Evolutionary conservation across 2,329 filamentous ascomycete genomes (phyloP).

Genomic region (Penicillium sp.): DNA sequence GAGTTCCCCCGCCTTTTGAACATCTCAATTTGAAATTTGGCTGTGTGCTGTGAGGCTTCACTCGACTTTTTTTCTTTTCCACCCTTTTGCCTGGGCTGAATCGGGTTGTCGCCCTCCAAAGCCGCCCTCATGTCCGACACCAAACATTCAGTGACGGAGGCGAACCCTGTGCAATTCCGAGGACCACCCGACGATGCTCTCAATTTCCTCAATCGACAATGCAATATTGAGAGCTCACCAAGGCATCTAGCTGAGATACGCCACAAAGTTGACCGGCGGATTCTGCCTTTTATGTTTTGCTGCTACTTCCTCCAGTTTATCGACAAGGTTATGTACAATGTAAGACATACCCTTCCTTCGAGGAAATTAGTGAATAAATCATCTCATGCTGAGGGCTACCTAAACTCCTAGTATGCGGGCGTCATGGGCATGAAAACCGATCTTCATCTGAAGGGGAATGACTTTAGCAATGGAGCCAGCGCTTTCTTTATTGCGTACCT

Average conservation of each 20-base stretch:
- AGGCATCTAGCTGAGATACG: neutral
- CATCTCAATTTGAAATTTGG: too few species aligned
- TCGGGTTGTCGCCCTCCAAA: neutral
- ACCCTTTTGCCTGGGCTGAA: neutral
- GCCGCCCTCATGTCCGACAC: neutral
- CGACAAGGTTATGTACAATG: neutral
- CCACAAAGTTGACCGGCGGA: neutral
- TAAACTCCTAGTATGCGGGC: constrained; percentile 52
- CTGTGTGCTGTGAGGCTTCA: too few species aligned
- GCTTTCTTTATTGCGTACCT: constrained; percentile 62
- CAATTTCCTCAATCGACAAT: neutral
- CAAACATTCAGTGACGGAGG: neutral
- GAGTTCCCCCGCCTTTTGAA: neutral
- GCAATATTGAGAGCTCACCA: neutral
- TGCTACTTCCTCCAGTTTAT: neutral
- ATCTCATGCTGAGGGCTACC: neutral
- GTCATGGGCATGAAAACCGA: constrained; percentile 63
- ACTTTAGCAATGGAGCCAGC: constrained; percentile 62
- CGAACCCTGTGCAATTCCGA: neutral
- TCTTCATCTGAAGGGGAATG: constrained; percentile 56
- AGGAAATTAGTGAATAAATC: neutral
- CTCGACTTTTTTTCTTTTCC: neutral
- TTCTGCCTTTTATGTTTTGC: neutral
- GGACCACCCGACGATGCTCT: neutral
- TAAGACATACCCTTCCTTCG: neutral